Conservation (phyloP, 2,329 filamentous ascomycete species). For the Macrophomina pseudophaseolina region DNA sequence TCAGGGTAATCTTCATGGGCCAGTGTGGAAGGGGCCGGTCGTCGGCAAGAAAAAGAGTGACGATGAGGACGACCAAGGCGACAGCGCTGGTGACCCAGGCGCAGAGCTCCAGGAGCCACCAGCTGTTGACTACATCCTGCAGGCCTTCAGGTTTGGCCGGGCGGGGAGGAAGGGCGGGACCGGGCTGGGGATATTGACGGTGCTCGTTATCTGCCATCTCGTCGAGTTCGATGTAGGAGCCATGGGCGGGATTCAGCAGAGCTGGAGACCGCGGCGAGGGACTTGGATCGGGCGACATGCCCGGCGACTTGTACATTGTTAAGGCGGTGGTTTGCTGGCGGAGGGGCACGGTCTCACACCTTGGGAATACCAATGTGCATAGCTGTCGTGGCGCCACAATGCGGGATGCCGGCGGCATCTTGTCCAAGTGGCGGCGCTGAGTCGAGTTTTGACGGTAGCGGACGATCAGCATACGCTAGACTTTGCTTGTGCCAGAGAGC, state of each 20-base stretch:
- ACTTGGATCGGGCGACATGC: not conserved
- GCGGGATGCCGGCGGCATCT: conserved; percentile 6
- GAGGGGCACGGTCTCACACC: conserved; percentile 10
- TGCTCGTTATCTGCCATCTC: conserved; percentile 11
- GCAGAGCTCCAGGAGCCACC: conserved; percentile 23
- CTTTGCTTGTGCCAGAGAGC: not conserved
- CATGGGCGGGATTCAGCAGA: not conserved
- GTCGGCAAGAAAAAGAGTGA: conserved; percentile 26
- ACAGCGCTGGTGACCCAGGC: conserved; percentile 28
- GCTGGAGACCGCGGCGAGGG: not conserved
- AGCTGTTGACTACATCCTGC: conserved; percentile 1
- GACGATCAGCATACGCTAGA: conserved; percentile 21
- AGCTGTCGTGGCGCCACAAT: conserved; percentile 5
- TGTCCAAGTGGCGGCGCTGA: not conserved
- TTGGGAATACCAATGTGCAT: conserved; percentile 21
- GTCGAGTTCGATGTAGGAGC: conserved; percentile 12
- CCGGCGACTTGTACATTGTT: conserved; percentile 6
- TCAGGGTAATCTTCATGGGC: conserved; percentile 32
- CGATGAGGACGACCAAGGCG: conserved; percentile 24
- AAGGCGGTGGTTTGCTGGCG: not conserved
- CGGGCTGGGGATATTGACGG: not conserved
- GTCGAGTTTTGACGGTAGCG: conserved; percentile 11
- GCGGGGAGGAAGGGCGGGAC: not conserved
- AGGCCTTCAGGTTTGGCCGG: not conserved
- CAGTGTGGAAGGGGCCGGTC: conserved; percentile 28